Base-by-base conservation (phyloP, 2,329 filamentous ascomycete genomes). In the Aspergillus sclerotialis region DNA sequence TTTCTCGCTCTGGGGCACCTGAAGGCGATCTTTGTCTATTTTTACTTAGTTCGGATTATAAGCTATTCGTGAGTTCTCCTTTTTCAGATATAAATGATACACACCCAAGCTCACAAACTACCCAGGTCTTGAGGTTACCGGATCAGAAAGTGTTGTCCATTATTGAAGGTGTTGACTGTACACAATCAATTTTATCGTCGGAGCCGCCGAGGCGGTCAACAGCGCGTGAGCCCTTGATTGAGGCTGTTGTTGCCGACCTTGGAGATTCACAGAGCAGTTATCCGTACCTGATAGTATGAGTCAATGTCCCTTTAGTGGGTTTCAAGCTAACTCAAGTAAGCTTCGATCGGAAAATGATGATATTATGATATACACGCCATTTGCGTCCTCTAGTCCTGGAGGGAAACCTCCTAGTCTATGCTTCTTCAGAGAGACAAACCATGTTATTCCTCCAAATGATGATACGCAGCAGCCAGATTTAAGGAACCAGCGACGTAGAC, bases 361-460 rank as follows among this genome's bases (percentile, higher is more conserved):
- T 53, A 66, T 96, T 21, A 82, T 83, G 8, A 74, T 96, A 29
- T 98, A 96, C 56, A 80, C 92, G 55, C 88, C 90, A 2, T 82
- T 87, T 47, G 71, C 65, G 40, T 33, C 36, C 13, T 24, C 30
- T 8, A 40, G 40, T 17, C 24, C 34, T 14, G 46, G 39, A 9
- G 40, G 44, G 25, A 40, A 32, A 16, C 13, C 33, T 4, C 27
- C 37, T 16, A 34, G 72, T 6, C 65, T 95, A 8, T 76, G 79
- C 35, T 94, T 94, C 60, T 70, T 82, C 36, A 94, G 94, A 58
- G 63, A 84, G 1, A 62, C 76, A 1, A 88, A 90, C 46, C 68
- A 79, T 11, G 69, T 73, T 40, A 71, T 68, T 41, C 59, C 68
- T 9, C 63, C 68, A 28, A 60, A 75, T 14, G 67, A 73, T n/a